Evolutionary conservation across 495 filamentous ascomycete genomes (phyloP), one percentile per base, ranked within the genome.

Genomic region (Lasiosphaeris hirsuta): DNA sequence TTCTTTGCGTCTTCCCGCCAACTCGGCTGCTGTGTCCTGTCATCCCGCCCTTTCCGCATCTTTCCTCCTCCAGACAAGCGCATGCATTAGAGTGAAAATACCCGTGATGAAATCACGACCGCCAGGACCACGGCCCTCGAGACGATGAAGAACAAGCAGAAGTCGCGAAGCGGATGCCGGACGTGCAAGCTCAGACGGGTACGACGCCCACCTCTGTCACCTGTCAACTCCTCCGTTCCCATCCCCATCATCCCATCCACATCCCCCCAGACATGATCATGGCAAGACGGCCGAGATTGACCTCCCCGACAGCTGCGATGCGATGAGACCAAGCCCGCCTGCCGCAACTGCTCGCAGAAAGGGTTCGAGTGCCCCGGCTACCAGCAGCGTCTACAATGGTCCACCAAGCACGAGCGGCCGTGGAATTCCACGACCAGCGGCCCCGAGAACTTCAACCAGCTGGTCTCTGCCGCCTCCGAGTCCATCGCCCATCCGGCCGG

Each of bases 351-450:
- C 49, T 19, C 52, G 14, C 67, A 66, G 45, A 69, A 69, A 35
- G 58, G 63, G n/a, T 56, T 66, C 37, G 63, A 62, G 8, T 71
- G 69, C 52, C 69, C 69, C 0, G 69, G 69, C 49, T 71, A 71
- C 37, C 69, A 71, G 42, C 69, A 71, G 19, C 67, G 69, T 15
- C 63, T 71, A 4, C 69, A 71, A 46, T 71, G 69, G 69, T 68
- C 65, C 33, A 71, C 69, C 40, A 71, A 71, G 34, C 65, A 71
- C 58, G 69, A 71, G 36, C 40, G 58, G 33, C 59, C 62, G 3
- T 51, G 43, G 35, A 53, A 53, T 9, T 45, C 57, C 2, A 51
- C 61, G 23, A 58, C 61, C 6, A 61, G 36, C 43, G 67, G 54
- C 9, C 69, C 69, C 3, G 57, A 62, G 6, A 71, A 71, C 55